Percentiles rank a stretch among this genome's conserved stretches.
Evolutionary conservation across 148 eudicot species (phyloP).

Genomic region (Tetragonia tetragonoides): DNA sequence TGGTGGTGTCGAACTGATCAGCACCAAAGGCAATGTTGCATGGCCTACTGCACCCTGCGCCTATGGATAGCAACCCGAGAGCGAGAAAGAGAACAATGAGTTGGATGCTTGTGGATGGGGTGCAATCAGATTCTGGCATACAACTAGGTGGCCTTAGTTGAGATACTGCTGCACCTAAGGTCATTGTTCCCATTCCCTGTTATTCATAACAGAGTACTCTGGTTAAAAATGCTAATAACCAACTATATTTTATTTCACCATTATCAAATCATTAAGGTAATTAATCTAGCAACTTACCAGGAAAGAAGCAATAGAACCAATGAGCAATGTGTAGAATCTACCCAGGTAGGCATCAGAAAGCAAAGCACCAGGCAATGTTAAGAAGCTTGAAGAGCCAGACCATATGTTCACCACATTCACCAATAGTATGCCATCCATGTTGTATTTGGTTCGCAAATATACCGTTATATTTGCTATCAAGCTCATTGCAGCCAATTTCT

Average conservation of each 20-base stretch:
- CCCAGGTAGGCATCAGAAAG: constrained; percentile 68
- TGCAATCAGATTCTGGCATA: constrained; percentile 20
- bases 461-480: constrained; percentile 49
- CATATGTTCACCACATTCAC: constrained; percentile 46
- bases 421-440: constrained; percentile 40
- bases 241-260: no score
- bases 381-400: constrained; percentile 58
- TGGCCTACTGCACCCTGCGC: constrained; percentile 60
- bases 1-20: constrained; percentile 63
- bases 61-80: constrained; percentile 46
- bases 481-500: constrained; percentile 73
- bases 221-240: no score
- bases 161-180: constrained; percentile 47
- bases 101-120: constrained; percentile 42
- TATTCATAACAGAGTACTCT: no score
- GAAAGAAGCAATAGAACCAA: constrained; percentile 54
- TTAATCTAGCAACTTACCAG: constrained; percentile 39
- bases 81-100: constrained; percentile 43
- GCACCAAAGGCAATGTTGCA: constrained; percentile 89
- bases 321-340: constrained; percentile 51
- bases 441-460: constrained; percentile 41
- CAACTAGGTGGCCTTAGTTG: constrained; percentile 49
- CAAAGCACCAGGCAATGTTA: constrained; percentile 55
- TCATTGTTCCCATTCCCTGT: constrained; percentile 66
- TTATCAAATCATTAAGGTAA: no score